Evolutionary conservation across 192 early-diverging fungal species (phyloP).

Genomic region (Lunasporangiospora selenospora): DNA sequence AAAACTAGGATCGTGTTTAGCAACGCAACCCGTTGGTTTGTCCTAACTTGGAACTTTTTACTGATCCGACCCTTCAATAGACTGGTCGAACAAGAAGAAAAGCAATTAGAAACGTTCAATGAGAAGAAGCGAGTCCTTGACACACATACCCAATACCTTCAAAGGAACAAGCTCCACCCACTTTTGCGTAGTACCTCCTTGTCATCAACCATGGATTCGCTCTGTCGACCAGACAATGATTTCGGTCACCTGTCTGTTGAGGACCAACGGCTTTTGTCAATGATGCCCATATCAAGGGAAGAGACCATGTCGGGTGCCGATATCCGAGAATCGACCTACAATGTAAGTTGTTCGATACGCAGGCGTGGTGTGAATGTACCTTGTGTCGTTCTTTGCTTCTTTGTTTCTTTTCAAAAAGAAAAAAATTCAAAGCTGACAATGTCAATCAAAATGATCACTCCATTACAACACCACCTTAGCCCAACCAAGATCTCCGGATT

Average conservation of each 20-base stretch:
- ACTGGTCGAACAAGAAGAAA: conserved; percentile 22
- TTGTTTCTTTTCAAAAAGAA: no score
- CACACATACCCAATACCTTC: conserved; percentile 7
- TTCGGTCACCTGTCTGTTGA: conserved; percentile 26
- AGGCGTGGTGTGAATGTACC: no score
- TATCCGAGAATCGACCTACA: conserved; percentile 18
- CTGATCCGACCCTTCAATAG: neutral
- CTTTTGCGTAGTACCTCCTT: neutral
- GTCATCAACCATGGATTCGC: conserved; percentile 5
- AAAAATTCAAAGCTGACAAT: no score
- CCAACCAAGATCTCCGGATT: conserved; percentile 37
- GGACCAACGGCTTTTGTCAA: conserved; percentile 22
- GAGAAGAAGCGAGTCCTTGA: conserved; percentile 27
- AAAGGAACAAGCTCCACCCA: conserved; percentile 24
- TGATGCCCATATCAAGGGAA: conserved; percentile 9
- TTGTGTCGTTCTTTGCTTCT: no score
- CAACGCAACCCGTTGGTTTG: neutral
- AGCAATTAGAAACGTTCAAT: conserved; percentile 9
- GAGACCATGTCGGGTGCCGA: conserved; percentile 18
- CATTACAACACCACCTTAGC: no score
- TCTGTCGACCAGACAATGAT: conserved; percentile 11
- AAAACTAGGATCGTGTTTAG: neutral
- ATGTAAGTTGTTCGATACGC: conserved; percentile 20
- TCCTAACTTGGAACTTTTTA: neutral
- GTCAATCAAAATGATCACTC: no score